These are phyloP conservation scores for Carex parvula DNA, from an alignment of 176 grass and related monocot genomes.

Conservation along the genomic window DNA sequence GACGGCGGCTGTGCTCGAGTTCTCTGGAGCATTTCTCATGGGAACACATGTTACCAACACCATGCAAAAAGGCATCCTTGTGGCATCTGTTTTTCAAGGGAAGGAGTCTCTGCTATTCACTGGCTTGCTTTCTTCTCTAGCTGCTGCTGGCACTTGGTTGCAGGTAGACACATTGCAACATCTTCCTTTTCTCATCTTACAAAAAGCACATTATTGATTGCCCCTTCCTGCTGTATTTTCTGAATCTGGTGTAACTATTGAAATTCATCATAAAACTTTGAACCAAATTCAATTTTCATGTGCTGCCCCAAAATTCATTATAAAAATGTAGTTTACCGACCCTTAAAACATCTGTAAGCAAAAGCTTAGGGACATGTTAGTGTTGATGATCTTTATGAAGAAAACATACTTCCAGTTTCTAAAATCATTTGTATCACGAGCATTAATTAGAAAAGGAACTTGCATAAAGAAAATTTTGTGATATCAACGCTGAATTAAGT, in stretches of 20 bases:
- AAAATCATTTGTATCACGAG: not conserved
- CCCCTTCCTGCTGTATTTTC: too few species aligned
- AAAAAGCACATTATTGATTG: too few species aligned
- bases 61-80: slow-evolving; percentile 97
- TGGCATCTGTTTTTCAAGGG: slow-evolving; percentile 76
- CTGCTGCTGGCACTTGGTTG: slow-evolving; percentile 94
- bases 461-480: not conserved
- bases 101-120: slow-evolving; percentile 87
- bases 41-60: slow-evolving; percentile 94
- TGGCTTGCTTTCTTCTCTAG: slow-evolving; percentile 82
- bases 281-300: not conserved
- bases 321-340: not conserved
- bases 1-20: slow-evolving; percentile 83
- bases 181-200: too few species aligned
- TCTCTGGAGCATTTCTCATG: slow-evolving; percentile 93
- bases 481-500: not conserved
- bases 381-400: not conserved
- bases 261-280: not conserved
- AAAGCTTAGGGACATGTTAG: not conserved
- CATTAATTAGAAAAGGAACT: not conserved
- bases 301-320: not conserved
- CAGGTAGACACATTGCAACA: slow-evolving; percentile 41
- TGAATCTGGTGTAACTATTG: not conserved
- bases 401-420: not conserved
- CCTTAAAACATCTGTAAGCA: not conserved